Conservation (phyloP, 2,329 filamentous ascomycete genomes). For the Venturia aucupariae region DNA sequence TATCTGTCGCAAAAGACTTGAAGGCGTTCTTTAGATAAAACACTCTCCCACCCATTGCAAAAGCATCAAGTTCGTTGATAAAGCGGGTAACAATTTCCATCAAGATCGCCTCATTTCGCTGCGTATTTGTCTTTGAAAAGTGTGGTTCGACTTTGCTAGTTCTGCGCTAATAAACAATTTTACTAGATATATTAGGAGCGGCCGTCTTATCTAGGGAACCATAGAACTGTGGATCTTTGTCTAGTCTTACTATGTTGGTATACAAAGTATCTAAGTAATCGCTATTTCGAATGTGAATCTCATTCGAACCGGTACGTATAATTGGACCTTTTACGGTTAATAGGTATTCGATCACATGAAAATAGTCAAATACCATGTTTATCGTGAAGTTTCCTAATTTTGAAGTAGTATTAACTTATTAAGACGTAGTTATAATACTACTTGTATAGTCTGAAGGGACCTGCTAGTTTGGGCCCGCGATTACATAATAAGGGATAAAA, state of each 20-base stretch:
- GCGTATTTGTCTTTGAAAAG: constrained; percentile 24
- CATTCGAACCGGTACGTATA: constrained; percentile 20
- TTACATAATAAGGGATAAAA: constrained; percentile 4
- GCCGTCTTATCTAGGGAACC: neutral
- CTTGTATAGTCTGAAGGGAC: constrained; percentile 13
- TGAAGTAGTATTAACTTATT: constrained; percentile 15
- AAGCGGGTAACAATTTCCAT: neutral
- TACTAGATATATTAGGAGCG: constrained; percentile 11
- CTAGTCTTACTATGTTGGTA: constrained; percentile 10
- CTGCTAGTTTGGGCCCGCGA: constrained; percentile 13
- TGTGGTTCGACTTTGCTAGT: constrained; percentile 26
- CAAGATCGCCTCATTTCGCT: neutral
- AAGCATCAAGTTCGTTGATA: neutral
- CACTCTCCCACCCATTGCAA: neutral
- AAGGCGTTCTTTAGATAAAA: neutral
- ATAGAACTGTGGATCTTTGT: constrained; percentile 4
- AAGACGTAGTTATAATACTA: constrained; percentile 15
- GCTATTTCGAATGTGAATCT: constrained; percentile 19
- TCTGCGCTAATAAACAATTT: constrained; percentile 26
- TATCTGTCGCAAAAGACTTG: neutral
- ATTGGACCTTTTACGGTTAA: constrained; percentile 19
- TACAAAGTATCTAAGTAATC: constrained; percentile 23
- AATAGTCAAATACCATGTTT: constrained; percentile 19
- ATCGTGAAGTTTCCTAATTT: constrained; percentile 22
- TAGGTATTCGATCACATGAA: neutral